Evolutionary conservation across 192 early-diverging fungal genomes (phyloP).

Genomic region (Mycoemilia scoparia): DNA sequence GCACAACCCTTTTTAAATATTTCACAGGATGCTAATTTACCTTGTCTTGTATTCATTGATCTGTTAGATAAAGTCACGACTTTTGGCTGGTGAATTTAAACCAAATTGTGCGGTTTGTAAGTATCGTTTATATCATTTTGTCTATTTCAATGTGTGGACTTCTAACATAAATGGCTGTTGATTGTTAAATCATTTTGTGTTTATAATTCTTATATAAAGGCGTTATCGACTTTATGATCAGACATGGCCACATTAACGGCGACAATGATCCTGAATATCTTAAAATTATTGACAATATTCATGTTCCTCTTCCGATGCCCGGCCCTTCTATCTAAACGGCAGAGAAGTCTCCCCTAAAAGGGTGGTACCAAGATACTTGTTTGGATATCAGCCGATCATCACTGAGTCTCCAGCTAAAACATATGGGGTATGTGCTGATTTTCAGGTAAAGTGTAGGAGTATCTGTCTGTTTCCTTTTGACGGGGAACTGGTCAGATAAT

Average conservation of each 20-base stretch:
- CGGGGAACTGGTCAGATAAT: too few relatives aligned
- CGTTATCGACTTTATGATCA: constrained; percentile 71
- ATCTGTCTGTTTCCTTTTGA: too few relatives aligned
- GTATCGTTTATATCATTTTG: constrained; percentile 1
- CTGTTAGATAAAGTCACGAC: constrained; percentile 7
- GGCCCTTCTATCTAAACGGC: constrained; percentile 24
- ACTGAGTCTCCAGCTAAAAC: too few relatives aligned
- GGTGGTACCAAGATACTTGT: too few relatives aligned
- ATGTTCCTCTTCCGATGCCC: constrained; percentile 47
- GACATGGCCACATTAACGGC: constrained; percentile 47
- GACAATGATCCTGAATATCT: constrained; percentile 72
- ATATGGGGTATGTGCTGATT: too few relatives aligned
- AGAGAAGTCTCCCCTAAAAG: too few relatives aligned
- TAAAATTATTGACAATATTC: constrained; percentile 43
- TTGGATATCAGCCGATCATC: too few relatives aligned
- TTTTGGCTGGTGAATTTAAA: constrained; percentile 47
- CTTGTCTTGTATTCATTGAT: constrained; percentile 1
- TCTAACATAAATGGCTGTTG: neutral
- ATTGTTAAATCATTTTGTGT: neutral
- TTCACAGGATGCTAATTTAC: too few relatives aligned
- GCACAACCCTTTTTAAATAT: neutral
- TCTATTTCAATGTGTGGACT: neutral
- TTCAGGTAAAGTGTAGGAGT: too few relatives aligned
- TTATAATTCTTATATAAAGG: constrained; percentile 6
- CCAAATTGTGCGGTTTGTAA: constrained; percentile 65